These are phyloP conservation scores for Microbotryomycetes sp. DNA, from an alignment of 1,284 basidiomycete genomes.

Conservation along the genomic window DNA sequence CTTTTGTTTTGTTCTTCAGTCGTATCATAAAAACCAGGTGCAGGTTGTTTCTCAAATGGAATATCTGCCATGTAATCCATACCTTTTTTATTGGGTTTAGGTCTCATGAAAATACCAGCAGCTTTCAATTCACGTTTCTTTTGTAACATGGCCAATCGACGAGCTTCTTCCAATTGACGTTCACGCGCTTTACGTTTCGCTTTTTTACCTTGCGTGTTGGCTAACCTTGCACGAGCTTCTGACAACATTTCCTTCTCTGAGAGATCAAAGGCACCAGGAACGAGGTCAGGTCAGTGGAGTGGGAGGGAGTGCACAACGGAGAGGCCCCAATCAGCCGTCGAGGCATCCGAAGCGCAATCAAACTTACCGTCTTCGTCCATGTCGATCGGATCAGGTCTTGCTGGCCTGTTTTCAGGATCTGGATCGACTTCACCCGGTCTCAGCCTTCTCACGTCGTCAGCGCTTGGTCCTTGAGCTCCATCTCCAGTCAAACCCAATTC, in stretches of 20 bases:
- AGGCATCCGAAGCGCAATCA: too few relatives aligned
- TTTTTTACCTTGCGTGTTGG: slow-evolving; percentile 99
- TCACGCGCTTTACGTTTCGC: slow-evolving; percentile 98
- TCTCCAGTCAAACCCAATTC: slow-evolving; percentile 81
- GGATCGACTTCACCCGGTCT: slow-evolving; percentile 97
- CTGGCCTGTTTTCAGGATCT: slow-evolving; percentile 97
- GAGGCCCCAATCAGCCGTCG: too few relatives aligned
- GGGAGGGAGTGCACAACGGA: too few relatives aligned
- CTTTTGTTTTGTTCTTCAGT: slow-evolving; percentile 87
- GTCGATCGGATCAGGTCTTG: slow-evolving; percentile 96
- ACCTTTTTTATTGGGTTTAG: slow-evolving; percentile 88
- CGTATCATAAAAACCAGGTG: slow-evolving; percentile 94
- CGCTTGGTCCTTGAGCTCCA: slow-evolving; percentile 71
- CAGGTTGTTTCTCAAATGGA: slow-evolving; percentile 95
- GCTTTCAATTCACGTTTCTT: slow-evolving; percentile 98
- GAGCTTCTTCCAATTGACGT: slow-evolving; percentile 89
- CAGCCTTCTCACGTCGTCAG: slow-evolving; percentile 81
- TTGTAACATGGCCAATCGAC: slow-evolving; percentile 87
- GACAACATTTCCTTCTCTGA: slow-evolving; percentile 99
- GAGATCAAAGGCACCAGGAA: neutral
- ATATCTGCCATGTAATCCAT: slow-evolving; percentile 99
- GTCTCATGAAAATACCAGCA: slow-evolving; percentile 79
- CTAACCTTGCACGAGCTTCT: slow-evolving; percentile 92
- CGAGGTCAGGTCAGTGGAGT: too few relatives aligned
- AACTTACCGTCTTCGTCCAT: slow-evolving; percentile 95